Conservation (phyloP, 23 red algal genomes). For the Gracilariopsis chorda region DNA sequence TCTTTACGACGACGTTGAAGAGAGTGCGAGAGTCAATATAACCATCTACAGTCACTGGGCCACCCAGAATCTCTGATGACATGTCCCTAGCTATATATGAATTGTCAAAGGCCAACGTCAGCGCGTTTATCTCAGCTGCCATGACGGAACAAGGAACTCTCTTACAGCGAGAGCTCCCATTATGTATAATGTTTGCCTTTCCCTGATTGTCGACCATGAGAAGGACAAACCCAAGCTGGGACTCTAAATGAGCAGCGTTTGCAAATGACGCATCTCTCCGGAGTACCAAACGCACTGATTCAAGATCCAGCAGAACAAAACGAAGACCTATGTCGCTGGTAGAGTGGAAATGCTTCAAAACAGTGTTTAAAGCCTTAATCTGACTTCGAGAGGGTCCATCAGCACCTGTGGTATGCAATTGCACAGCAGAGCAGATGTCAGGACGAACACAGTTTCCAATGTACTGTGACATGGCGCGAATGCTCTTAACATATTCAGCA, state of each 20-base stretch:
- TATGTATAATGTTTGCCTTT: conserved; percentile 7
- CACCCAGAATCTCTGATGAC: background rate
- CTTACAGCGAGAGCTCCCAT: conserved; percentile 8
- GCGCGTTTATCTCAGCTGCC: conserved; percentile 39
- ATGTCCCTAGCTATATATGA: background rate
- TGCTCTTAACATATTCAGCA: background rate
- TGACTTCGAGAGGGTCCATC: background rate
- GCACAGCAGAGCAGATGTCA: background rate
- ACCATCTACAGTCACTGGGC: background rate
- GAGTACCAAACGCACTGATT: background rate
- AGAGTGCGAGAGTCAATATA: background rate
- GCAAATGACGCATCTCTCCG: conserved; percentile 1
- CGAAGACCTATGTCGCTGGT: background rate
- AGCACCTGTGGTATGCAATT: background rate
- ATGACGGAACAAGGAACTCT: conserved; percentile 34
- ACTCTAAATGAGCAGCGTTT: background rate
- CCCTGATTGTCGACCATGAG: background rate
- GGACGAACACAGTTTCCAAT: conserved; percentile 13
- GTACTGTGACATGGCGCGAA: background rate
- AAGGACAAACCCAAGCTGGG: conserved; percentile 30
- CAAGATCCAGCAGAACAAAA: background rate
- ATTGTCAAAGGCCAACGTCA: conserved; percentile 25
- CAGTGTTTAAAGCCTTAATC: background rate
- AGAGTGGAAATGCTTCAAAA: background rate
- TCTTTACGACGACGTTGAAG: background rate